Percentiles rank a stretch among this genome's conserved stretches.
These are phyloP conservation scores for Dillenia suffruticosa DNA, from an alignment of 164 flowering plant species.

Conservation along the genomic window DNA sequence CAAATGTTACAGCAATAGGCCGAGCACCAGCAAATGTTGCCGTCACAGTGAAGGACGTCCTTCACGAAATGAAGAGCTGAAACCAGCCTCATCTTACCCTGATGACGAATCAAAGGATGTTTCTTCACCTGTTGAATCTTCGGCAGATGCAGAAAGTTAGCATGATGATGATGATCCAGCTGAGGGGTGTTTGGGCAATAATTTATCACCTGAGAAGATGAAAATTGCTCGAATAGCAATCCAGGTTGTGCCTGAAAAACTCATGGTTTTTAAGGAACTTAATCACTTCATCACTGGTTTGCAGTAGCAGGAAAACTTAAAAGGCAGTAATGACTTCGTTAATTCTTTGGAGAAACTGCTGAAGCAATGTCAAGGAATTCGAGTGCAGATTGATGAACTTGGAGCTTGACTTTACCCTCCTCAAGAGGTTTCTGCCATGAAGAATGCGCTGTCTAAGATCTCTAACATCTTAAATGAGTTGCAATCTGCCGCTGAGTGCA, in stretches of 20 bases:
- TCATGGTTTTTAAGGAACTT: constrained; percentile 63
- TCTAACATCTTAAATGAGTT: constrained; percentile 24
- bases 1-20: constrained; percentile 78
- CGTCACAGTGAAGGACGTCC: constrained; percentile 82
- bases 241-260: constrained; percentile 46
- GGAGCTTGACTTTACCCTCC: constrained; percentile 94
- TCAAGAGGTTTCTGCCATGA: constrained; percentile 59
- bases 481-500: constrained; percentile 27
- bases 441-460: constrained; percentile 39
- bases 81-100: constrained; percentile 37
- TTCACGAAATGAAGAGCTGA: constrained; percentile 89
- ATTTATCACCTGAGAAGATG: constrained; percentile 81
- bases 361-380: constrained; percentile 54
- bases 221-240: constrained; percentile 48
- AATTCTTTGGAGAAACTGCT: constrained; percentile 61
- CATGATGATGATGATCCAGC: constrained; percentile 28
- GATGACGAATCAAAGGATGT: constrained; percentile 12
- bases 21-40: constrained; percentile 81
- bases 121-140: constrained; percentile 12
- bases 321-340: constrained; percentile 24
- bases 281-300: constrained; percentile 64
- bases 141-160: constrained; percentile 15
- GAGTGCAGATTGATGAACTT: constrained; percentile 72
- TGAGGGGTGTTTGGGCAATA: constrained; percentile 62
- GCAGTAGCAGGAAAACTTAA: constrained; percentile 38